These are phyloP conservation scores for Cercophora newfieldiana DNA, from an alignment of 495 filamentous ascomycete species.

Conservation along the genomic window DNA sequence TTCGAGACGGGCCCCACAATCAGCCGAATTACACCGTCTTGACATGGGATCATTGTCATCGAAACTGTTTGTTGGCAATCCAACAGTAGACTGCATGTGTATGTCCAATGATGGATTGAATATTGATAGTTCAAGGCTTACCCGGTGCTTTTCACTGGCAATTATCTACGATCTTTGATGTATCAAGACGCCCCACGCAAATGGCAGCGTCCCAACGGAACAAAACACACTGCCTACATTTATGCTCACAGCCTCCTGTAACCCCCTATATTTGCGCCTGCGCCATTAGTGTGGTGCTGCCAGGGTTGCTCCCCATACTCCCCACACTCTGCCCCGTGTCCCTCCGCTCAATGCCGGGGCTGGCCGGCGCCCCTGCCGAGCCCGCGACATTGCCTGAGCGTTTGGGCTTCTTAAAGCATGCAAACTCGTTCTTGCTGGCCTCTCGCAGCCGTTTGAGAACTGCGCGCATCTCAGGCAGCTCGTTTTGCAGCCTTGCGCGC, in stretches of 20 bases:
- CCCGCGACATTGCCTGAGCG: conserved; percentile 3
- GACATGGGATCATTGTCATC: not conserved
- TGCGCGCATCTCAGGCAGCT: conserved; percentile 84
- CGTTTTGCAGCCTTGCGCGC: conserved; percentile 71
- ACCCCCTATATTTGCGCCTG: not conserved
- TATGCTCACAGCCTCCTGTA: not conserved
- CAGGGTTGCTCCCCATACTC: conserved; percentile 11
- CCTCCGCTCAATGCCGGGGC: conserved; percentile 21
- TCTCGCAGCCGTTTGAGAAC: conserved; percentile 82
- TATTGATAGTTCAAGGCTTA: not conserved
- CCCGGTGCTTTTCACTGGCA: not conserved
- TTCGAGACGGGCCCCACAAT: not conserved
- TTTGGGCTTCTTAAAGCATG: conserved; percentile 66
- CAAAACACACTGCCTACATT: not conserved
- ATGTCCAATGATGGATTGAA: not conserved
- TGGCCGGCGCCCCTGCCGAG: not conserved
- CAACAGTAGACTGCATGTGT: not conserved
- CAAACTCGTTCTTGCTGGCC: conserved; percentile 81
- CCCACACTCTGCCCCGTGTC: conserved; percentile 28
- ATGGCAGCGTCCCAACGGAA: not conserved
- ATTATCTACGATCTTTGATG: not conserved
- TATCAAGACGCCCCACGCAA: not conserved
- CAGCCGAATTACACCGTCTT: not conserved
- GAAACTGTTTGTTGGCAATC: not conserved
- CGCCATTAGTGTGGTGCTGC: not conserved